These are phyloP conservation scores for Vishniacozyma victoriae DNA, from an alignment of 768 basidiomycete species.

Conservation along the genomic window DNA sequence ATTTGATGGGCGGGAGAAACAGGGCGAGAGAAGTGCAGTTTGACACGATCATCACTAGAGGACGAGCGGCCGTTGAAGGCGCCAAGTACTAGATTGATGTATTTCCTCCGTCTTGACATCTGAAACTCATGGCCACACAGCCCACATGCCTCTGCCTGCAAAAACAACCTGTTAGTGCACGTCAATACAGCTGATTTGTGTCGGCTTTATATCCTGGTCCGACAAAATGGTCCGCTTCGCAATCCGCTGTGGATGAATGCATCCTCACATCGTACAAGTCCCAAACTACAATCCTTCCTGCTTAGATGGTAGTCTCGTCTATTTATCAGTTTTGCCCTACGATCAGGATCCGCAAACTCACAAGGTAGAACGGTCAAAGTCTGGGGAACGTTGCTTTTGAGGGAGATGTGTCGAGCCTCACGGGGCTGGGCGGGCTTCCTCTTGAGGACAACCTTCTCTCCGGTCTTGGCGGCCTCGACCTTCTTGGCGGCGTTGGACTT, in stretches of 20 bases:
- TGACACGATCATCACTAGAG: slow-evolving; percentile 3
- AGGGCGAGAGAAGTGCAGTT: not conserved
- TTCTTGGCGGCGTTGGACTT: slow-evolving; percentile 81
- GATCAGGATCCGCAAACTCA: slow-evolving; percentile 16
- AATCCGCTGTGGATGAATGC: slow-evolving; percentile 6
- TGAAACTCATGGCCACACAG: too few species aligned
- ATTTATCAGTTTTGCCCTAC: not conserved
- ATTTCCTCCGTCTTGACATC: too few species aligned
- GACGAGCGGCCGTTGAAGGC: slow-evolving; percentile 16
- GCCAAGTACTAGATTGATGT: slow-evolving; percentile 22
- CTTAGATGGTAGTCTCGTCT: slow-evolving; percentile 91
- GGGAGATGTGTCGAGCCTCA: slow-evolving; percentile 67
- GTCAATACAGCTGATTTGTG: too few species aligned
- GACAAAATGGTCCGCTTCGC: not conserved
- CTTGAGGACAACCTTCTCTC: slow-evolving; percentile 81
- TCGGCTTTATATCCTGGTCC: too few species aligned
- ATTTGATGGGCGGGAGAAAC: slow-evolving; percentile 6
- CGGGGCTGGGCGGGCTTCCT: slow-evolving; percentile 80
- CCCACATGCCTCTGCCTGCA: too few species aligned
- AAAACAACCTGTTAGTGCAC: too few species aligned
- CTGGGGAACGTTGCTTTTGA: slow-evolving; percentile 71
- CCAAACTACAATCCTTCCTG: slow-evolving; percentile 4
- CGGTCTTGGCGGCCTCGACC: slow-evolving; percentile 79
- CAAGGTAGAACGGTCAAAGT: slow-evolving; percentile 84
- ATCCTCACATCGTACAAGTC: slow-evolving; percentile 40